Evolutionary conservation across 2,329 filamentous ascomycete species (phyloP).

Genomic region (Pyrenochaeta sp.): DNA sequence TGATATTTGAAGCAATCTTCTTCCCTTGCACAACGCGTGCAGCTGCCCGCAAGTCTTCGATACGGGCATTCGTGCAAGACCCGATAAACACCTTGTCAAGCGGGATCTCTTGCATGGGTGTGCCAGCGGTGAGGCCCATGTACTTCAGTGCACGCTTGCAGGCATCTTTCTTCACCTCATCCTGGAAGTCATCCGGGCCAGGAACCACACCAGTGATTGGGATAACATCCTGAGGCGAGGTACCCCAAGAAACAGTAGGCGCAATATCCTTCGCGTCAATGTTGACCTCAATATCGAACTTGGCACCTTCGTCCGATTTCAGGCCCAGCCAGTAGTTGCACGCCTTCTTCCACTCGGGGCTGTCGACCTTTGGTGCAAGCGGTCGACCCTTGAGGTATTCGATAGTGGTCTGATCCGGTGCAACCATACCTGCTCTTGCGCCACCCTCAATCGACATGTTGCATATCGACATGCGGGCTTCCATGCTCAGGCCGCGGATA

Average conservation of each 20-base stretch:
- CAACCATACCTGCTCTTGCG: slow-evolving; percentile 95
- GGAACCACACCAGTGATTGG: slow-evolving; percentile 92
- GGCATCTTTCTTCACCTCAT: slow-evolving; percentile 79
- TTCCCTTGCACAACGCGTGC: slow-evolving; percentile 86
- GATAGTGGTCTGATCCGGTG: slow-evolving; percentile 91
- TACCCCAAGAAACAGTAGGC: slow-evolving; percentile 96
- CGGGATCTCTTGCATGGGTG: slow-evolving; percentile 87
- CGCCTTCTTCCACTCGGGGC: slow-evolving; percentile 89
- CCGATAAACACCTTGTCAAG: slow-evolving; percentile 98
- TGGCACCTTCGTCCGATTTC: slow-evolving; percentile 84
- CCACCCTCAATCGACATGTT: slow-evolving; percentile 99
- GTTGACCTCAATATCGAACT: slow-evolving; percentile 87
- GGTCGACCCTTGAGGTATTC: slow-evolving; percentile 94
- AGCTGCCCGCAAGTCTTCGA: slow-evolving; percentile 91
- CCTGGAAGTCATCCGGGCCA: slow-evolving; percentile 84
- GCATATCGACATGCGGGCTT: slow-evolving; percentile 98
- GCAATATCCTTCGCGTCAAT: slow-evolving; percentile 93
- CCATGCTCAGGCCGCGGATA: slow-evolving; percentile 89
- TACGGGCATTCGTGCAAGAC: slow-evolving; percentile 95
- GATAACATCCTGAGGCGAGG: slow-evolving; percentile 94
- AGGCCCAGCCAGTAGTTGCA: slow-evolving; percentile 87
- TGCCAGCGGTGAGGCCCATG: slow-evolving; percentile 90
- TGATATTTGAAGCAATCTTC: slow-evolving; percentile 87
- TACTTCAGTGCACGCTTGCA: slow-evolving; percentile 89
- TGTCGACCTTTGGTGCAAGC: slow-evolving; percentile 83